These are phyloP conservation scores for Ophiostoma quercus DNA, from an alignment of 2,329 filamentous ascomycete species.

Conservation along the genomic window DNA sequence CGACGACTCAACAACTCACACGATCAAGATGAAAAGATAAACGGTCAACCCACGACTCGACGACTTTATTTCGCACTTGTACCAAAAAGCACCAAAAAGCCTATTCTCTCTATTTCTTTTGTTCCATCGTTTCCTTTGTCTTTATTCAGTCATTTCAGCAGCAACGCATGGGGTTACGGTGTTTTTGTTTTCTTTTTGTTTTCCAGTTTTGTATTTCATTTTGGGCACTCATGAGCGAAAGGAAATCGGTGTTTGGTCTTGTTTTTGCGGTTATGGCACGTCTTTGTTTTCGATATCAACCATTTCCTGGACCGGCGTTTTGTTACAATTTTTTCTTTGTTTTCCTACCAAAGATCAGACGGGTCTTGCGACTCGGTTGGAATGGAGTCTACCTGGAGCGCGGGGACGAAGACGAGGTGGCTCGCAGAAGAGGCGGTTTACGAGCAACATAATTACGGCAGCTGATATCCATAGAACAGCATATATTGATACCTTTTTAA, in stretches of 20 bases:
- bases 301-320: constrained; percentile 17
- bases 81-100: neutral
- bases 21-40: neutral
- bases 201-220: constrained; percentile 11
- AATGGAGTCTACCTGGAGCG: neutral
- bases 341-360: neutral
- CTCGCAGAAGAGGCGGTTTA: neutral
- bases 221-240: constrained; percentile 16
- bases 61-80: neutral
- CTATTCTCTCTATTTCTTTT: neutral
- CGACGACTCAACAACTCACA: neutral
- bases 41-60: neutral
- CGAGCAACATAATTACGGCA: constrained; percentile 11
- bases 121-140: neutral
- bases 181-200: constrained; percentile 9
- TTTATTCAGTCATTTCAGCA: constrained; percentile 10
- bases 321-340: neutral
- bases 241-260: constrained; percentile 19
- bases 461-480: constrained; percentile 6
- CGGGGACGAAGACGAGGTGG: neutral
- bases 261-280: constrained; percentile 7
- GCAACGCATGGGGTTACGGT: constrained; percentile 22
- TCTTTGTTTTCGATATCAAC: constrained; percentile 20
- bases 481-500: constrained; percentile 3
- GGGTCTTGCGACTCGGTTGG: neutral